Conservation (phyloP, 169 alveolate genomes). For the Miamiensis avidus region DNA sequence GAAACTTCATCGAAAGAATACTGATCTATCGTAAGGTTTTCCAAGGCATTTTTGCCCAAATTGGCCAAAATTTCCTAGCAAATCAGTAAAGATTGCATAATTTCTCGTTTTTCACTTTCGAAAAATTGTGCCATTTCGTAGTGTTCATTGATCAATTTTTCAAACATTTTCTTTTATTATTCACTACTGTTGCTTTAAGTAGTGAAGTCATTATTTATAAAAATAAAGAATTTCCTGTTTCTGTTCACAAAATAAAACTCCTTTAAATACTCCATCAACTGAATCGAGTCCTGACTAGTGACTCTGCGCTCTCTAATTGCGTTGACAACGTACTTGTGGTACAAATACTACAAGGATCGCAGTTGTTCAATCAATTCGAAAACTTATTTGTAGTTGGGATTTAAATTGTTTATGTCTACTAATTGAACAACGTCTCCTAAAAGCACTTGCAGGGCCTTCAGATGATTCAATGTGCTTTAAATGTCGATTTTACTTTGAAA, state of each 20-base stretch:
- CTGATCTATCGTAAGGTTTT: not conserved
- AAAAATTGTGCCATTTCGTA: slow-evolving; percentile 13
- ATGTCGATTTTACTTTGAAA: too few species aligned
- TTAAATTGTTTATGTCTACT: too few species aligned
- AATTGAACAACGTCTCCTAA: too few species aligned
- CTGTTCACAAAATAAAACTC: slow-evolving; percentile 7
- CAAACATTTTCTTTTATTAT: not conserved
- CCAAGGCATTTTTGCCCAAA: not conserved
- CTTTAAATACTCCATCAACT: not conserved
- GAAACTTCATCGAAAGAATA: not conserved
- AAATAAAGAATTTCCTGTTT: too few species aligned
- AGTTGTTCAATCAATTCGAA: too few species aligned
- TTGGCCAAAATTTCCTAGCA: not conserved
- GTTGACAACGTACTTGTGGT: slow-evolving; percentile 3
- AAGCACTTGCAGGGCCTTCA: too few species aligned
- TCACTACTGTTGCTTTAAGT: not conserved
- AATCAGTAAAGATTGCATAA: not conserved
- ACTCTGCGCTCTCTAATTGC: not conserved
- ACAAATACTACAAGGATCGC: too few species aligned
- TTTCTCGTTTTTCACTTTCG: slow-evolving; percentile 5
- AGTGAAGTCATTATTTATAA: not conserved
- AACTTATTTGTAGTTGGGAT: too few species aligned
- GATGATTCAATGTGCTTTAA: too few species aligned
- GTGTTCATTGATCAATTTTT: not conserved
- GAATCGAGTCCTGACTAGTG: not conserved